These are phyloP conservation scores for Microdochium paspali DNA, from an alignment of 2,329 filamentous ascomycete species.

Conservation along the genomic window DNA sequence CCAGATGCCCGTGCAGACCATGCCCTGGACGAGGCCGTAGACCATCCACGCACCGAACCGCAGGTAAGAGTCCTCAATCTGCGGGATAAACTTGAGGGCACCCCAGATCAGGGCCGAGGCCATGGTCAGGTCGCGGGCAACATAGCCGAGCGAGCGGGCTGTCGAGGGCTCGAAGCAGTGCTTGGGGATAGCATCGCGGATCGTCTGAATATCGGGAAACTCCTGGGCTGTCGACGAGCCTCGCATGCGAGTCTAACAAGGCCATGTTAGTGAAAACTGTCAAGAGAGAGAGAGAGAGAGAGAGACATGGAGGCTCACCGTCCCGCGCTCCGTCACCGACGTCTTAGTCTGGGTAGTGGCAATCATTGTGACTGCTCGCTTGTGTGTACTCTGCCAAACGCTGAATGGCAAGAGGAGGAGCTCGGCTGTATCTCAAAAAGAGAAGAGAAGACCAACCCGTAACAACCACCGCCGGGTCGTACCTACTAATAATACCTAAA, in stretches of 20 bases:
- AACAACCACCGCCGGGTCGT: too few relatives aligned
- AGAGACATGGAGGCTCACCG: not conserved
- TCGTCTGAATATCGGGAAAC: conserved; percentile 37
- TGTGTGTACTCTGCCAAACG: not conserved
- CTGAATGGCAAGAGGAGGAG: not conserved
- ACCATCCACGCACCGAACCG: conserved; percentile 41
- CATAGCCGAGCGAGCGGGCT: conserved; percentile 41
- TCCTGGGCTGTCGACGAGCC: not conserved
- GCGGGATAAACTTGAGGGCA: conserved; percentile 43
- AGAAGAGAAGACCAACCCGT: not conserved
- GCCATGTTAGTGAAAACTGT: not conserved
- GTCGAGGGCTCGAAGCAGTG: conserved; percentile 52
- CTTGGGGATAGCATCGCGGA: conserved; percentile 44
- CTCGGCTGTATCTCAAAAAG: not conserved
- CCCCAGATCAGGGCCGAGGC: conserved; percentile 36
- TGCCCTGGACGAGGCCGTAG: conserved; percentile 57
- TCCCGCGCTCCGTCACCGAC: not conserved
- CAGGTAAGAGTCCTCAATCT: conserved; percentile 30
- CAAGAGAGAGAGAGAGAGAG: not conserved
- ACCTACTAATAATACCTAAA: too few relatives aligned
- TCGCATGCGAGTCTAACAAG: not conserved
- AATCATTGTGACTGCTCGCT: not conserved
- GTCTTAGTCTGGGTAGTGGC: not conserved
- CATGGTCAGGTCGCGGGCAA: conserved; percentile 45
- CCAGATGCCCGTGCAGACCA: conserved; percentile 61